Percentiles rank a stretch among this genome's conserved stretches.
Evolutionary conservation across 352 stramenopile genomes (phyloP).

Genomic region (Elongisporangium senticosum): DNA sequence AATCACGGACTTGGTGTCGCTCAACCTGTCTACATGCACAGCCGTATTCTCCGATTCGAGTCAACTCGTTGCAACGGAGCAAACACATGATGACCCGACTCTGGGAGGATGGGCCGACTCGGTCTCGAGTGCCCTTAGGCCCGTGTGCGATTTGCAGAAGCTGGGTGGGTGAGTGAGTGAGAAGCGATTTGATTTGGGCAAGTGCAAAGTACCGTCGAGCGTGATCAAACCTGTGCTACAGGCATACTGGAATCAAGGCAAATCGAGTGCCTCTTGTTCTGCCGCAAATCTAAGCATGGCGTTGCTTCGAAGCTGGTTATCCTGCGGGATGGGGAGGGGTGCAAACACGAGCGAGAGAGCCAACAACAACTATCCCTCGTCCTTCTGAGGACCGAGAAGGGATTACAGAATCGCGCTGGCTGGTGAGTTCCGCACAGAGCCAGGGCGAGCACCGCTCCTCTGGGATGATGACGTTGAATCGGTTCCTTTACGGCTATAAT

Average conservation of each 20-base stretch:
- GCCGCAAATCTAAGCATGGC: not conserved
- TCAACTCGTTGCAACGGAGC: not conserved
- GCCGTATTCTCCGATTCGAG: too few species aligned
- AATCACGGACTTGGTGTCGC: not conserved
- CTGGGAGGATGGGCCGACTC: not conserved
- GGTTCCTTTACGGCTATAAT: not conserved
- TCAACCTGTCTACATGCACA: not conserved
- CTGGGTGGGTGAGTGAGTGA: not conserved
- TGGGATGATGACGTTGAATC: not conserved
- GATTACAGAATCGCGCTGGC: not conserved
- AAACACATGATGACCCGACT: not conserved
- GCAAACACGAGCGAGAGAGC: not conserved
- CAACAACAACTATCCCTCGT: not conserved
- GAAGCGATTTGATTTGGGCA: not conserved
- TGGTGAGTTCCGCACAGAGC: not conserved
- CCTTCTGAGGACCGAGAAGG: not conserved
- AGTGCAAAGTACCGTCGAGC: not conserved
- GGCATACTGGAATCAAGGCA: not conserved
- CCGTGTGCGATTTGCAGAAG: not conserved
- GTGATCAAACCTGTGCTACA: not conserved
- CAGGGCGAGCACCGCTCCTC: not conserved
- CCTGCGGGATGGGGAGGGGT: not conserved
- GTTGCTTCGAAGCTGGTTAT: not conserved
- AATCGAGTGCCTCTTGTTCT: not conserved
- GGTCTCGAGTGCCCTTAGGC: not conserved